Base-by-base conservation (phyloP, 495 filamentous ascomycete genomes). In the Geopyxis carbonaria region DNA sequence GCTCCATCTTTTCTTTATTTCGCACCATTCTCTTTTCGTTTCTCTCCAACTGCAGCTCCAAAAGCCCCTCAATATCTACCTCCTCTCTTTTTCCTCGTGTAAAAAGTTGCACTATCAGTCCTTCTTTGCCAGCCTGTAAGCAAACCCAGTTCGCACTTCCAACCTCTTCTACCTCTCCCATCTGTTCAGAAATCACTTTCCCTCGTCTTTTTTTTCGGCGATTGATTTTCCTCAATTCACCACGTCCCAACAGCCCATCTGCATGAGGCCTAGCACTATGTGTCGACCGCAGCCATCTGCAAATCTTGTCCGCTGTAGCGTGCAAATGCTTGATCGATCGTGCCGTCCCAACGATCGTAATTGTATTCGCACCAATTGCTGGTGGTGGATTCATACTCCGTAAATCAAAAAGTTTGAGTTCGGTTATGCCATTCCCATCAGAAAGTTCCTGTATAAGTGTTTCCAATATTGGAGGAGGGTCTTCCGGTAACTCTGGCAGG, bases 71-170 rank as follows among this genome's bases (percentile, higher is more conserved):
- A 24, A 97, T 61, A 51, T 82, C 76, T 45, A 93, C 62, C 44
- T 94, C 85, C 16, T 65, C 70, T 53, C 89, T 68, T 61, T 87
- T 84, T 43, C 76, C 69, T 55, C 85, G 78, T 1, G 82, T 93
- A 56, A 95, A 72, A 56, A 95, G 73, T 60, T 97, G 89, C 22
- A 94, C 72, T 20, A 95, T 78, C 14, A 97, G 65, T 32, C 51
- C 59, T 45, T 59, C 72, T 47, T 60, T 59, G 1, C 85, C 83
- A 2, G 84, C 64, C 58, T 92, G 86, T 29, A 95, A 80, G 59
- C 91, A 97, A 6, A 97, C 79, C 89, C 89, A 97, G 1, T 84
- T 85, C 25, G 92, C 80, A 1, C 83, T 86, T 49, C 93, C 84
- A 48, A 91, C 73, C 0, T 56, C 49, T 29, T 69, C 64, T 3